Evolutionary conservation across 305 asterid species (phyloP), one percentile per base, ranked within the genome.

Genomic region (Nicotiana rustica): DNA sequence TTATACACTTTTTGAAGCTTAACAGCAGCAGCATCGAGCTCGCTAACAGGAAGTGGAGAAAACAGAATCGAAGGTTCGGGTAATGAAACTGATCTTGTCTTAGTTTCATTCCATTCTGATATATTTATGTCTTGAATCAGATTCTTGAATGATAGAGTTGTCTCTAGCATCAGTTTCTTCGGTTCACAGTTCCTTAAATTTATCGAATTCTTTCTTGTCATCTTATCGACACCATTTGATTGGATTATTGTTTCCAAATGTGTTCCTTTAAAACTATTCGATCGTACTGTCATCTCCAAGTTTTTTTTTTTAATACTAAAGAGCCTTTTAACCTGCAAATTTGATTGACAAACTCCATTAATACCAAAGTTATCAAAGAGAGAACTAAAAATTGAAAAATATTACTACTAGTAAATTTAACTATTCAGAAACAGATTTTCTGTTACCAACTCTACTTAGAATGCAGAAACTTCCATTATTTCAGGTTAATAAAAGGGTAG

Each of bases 1-100:
- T 96, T 96, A 83, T 96, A 96, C 15, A 94, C 98, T 88, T 96
- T 96, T 87, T 96, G 99, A 31, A 96, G 85, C 91, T 89, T 96
- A 15, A 93, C 89, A 0, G 99, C 98, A 57, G 99, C 98, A 4
- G 97, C 98, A 77, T 96, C 96, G 6, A 92, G 98, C 93, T 93
- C 97, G 47, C 87, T 85, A 17, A 91, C 93, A 7, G 98, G 96
- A 52, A 87, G 86, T 0, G 97, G 97, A 10, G 97, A 91, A 80
- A 85, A 92, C 87, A 89, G 81, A 10, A 91, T 57, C 9, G 89
- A 88, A 1, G 97, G 96, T 3, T 90, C 91, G 2, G 95, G 95
- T 69, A 93, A 86, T 82, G 85, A 64, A 38, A 17, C 83, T 19
- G 44, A 29, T 29, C 77, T 65, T 7, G 21, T 75, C 77, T 67